Conservation (phyloP, 2,329 filamentous ascomycete genomes). For the Bipolaris bicolor region DNA sequence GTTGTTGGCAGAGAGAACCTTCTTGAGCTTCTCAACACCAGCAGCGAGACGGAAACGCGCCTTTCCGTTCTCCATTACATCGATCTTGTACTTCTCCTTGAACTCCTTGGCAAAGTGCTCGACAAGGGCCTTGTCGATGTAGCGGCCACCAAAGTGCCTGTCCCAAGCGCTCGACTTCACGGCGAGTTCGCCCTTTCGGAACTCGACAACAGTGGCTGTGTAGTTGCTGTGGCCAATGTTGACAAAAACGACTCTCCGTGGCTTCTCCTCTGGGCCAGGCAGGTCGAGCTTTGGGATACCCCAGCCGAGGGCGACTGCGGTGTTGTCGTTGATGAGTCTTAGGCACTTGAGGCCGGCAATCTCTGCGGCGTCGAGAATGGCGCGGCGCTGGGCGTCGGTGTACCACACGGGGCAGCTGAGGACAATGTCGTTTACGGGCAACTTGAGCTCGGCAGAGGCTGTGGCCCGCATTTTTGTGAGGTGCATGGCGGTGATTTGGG, state of each 20-base stretch:
- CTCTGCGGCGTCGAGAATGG: constrained; percentile 87
- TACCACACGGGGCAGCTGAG: constrained; percentile 97
- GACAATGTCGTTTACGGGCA: constrained; percentile 90
- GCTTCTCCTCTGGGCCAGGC: constrained; percentile 85
- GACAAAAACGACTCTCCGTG: constrained; percentile 86
- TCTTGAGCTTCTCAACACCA: constrained; percentile 97
- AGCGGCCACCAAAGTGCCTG: constrained; percentile 94
- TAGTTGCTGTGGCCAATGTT: constrained; percentile 98
- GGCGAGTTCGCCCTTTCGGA: constrained; percentile 92
- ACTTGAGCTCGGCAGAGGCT: constrained; percentile 82
- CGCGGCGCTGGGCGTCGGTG: constrained; percentile 89
- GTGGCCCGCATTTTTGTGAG: constrained; percentile 93
- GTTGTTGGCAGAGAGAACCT: constrained; percentile 94
- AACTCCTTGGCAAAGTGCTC: constrained; percentile 96
- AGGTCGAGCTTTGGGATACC: constrained; percentile 98
- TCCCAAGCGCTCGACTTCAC: constrained; percentile 94
- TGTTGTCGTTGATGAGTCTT: constrained; percentile 96
- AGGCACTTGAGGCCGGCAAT: constrained; percentile 92
- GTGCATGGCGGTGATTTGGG: constrained; percentile 94
- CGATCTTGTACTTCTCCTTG: constrained; percentile 97
- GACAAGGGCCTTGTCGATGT: constrained; percentile 94
- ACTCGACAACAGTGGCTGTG: constrained; percentile 92
- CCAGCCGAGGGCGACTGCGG: constrained; percentile 92
- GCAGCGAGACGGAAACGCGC: constrained; percentile 84
- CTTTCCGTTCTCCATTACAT: constrained; percentile 89